Base-by-base conservation (phyloP, 768 basidiomycete species). In the Gymnopilus junonius region DNA sequence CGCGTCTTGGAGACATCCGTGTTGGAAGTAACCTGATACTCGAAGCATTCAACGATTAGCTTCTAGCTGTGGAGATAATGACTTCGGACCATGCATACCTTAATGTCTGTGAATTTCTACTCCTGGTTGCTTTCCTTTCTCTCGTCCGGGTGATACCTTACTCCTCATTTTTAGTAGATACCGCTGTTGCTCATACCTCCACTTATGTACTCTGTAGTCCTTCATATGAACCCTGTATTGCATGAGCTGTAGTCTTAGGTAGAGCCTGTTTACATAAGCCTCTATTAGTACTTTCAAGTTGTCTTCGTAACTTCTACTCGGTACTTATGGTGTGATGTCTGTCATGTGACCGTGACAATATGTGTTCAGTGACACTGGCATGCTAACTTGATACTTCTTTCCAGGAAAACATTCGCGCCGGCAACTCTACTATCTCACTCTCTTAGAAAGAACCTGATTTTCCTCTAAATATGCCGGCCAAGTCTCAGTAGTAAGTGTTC, bases 1-100 rank as follows among this genome's bases (percentile, higher is more conserved):
- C 86, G 93, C 27, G 85, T 95, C 51, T 75, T 94, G 70, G 93
- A 95, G 76, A 88, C 87, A 14, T 89, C 91, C 3, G 82, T 94
- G 39, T 80, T 94, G 69, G 93, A 95, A 79, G 82, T 92, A 57
- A 77, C 79, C 55, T 90, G 72, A 65, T 32, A 17, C 25, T 51
- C 14, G 48, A 51, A 31, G 48, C 48, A 51, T 29, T 27, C 4
- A n/a, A 8, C 10, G 21, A 27, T 5, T 27, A 7, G 8, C 14
- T 51, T 51, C 8, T 51, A 17, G 2, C 17, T 8, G 17, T 51
- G 31, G n/a, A n/a, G 48, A n/a, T 20, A n/a, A 51, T 29, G 48
- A 6, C n/a, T 15, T 51, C 10, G 29, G 31, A 42, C 40, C 3
- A n/a, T 15, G 14, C 40, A 20, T 29, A 51, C 31, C 17, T 51